These are phyloP conservation scores for Mollisiaceae sp. DNA, from an alignment of 2,329 filamentous ascomycete genomes.

Conservation along the genomic window DNA sequence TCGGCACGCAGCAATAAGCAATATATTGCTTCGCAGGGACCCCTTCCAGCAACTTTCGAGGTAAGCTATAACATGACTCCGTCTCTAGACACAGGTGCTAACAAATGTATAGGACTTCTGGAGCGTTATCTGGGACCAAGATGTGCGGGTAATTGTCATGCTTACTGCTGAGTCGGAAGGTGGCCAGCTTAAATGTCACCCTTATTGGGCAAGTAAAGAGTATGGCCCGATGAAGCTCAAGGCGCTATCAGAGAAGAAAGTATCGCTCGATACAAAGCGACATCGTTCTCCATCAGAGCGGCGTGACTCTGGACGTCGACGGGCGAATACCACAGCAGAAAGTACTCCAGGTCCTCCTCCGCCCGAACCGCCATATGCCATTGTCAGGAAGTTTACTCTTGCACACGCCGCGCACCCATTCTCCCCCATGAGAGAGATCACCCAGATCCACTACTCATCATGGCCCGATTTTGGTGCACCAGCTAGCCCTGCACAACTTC, in stretches of 20 bases:
- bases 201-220: slow-evolving; percentile 83
- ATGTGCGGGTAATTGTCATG: slow-evolving; percentile 94
- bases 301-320: slow-evolving; percentile 50
- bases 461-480: slow-evolving; percentile 98
- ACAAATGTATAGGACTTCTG: slow-evolving; percentile 78
- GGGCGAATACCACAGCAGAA: slow-evolving; percentile 60
- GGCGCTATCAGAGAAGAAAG: slow-evolving; percentile 79
- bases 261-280: slow-evolving; percentile 70
- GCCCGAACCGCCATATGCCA: slow-evolving; percentile 73
- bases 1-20: slow-evolving; percentile 82
- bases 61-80: slow-evolving; percentile 54
- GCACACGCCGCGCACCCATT: slow-evolving; percentile 80
- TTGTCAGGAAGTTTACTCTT: slow-evolving; percentile 85
- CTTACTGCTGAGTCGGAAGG: slow-evolving; percentile 93
- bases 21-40: slow-evolving; percentile 95
- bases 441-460: slow-evolving; percentile 91
- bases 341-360: slow-evolving; percentile 44
- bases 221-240: slow-evolving; percentile 81
- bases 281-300: slow-evolving; percentile 49
- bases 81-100: slow-evolving; percentile 22
- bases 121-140: slow-evolving; percentile 97
- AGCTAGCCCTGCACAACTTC: slow-evolving; percentile 83
- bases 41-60: slow-evolving; percentile 88
- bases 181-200: slow-evolving; percentile 91
- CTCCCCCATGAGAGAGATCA: slow-evolving; percentile 86